Conservation (phyloP, 345 rosid genomes). For the Melaleuca quinquenervia region DNA sequence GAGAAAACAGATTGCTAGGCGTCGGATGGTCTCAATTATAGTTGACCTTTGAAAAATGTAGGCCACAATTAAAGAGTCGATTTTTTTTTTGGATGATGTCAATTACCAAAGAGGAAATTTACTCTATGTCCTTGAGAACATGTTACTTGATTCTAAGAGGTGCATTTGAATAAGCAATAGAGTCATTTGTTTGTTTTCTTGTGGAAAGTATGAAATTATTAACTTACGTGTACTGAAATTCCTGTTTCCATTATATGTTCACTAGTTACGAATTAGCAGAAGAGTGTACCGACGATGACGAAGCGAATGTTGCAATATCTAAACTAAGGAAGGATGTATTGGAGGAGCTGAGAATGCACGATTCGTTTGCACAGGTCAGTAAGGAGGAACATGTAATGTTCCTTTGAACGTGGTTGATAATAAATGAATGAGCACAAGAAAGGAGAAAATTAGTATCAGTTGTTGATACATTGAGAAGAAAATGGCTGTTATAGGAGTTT, state of each 20-base stretch:
- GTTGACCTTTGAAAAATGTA: neutral
- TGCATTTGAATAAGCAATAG: neutral
- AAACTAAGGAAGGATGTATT: constrained; percentile 58
- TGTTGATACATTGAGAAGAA: neutral
- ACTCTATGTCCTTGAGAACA: neutral
- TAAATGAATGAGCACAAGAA: neutral
- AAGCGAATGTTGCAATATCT: constrained; percentile 59
- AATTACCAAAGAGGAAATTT: neutral
- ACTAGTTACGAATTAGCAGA: constrained; percentile 76
- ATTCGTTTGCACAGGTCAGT: constrained; percentile 58
- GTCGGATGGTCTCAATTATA: neutral
- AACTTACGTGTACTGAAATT: neutral
- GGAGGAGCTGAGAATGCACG: constrained; percentile 71
- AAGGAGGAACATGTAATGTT: neutral
- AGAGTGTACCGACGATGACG: constrained; percentile 96
- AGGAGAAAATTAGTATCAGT: neutral
- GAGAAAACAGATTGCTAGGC: neutral
- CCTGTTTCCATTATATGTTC: neutral
- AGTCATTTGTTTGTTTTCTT: neutral
- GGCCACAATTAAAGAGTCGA: neutral
- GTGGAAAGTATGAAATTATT: neutral
- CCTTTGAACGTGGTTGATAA: neutral
- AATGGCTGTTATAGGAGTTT: neutral
- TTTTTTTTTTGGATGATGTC: neutral
- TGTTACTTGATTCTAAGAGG: neutral